These are phyloP conservation scores for Emergomyces africanus DNA, from an alignment of 2,329 filamentous ascomycete genomes.

Conservation along the genomic window DNA sequence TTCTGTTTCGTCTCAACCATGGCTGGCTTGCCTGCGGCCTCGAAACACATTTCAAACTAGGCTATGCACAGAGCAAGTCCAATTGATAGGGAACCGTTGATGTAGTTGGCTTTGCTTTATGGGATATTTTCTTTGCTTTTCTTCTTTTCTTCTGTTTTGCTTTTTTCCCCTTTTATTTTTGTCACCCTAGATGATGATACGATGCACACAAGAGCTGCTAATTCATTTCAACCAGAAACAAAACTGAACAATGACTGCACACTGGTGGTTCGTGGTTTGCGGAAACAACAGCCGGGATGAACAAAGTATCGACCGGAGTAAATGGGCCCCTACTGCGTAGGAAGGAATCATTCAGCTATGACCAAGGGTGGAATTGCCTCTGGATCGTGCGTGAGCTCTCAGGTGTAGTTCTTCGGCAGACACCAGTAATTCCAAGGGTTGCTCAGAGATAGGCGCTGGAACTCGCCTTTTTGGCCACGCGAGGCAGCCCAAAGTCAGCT, in stretches of 20 bases:
- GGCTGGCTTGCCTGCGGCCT: not conserved
- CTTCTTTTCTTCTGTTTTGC: not conserved
- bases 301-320: not conserved
- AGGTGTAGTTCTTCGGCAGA: not conserved
- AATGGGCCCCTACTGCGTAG: not conserved
- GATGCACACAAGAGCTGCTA: not conserved
- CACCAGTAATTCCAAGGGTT: not conserved
- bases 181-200: not conserved
- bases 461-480: constrained; percentile 9
- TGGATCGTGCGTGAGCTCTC: not conserved
- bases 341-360: constrained; percentile 1
- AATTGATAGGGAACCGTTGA: not conserved
- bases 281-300: not conserved
- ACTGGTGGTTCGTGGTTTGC: not conserved
- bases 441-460: not conserved
- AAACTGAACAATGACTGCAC: not conserved
- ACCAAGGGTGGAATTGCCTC: not conserved
- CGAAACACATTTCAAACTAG: not conserved
- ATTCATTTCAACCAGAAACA: not conserved
- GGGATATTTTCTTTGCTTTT: not conserved
- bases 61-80: not conserved
- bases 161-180: not conserved
- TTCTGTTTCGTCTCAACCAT: not conserved
- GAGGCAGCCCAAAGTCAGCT: constrained; percentile 9
- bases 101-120: not conserved